Percentiles rank a stretch among this genome's conserved stretches.
Conservation (phyloP, 305 asterid species). For the Lippia alba region DNA sequence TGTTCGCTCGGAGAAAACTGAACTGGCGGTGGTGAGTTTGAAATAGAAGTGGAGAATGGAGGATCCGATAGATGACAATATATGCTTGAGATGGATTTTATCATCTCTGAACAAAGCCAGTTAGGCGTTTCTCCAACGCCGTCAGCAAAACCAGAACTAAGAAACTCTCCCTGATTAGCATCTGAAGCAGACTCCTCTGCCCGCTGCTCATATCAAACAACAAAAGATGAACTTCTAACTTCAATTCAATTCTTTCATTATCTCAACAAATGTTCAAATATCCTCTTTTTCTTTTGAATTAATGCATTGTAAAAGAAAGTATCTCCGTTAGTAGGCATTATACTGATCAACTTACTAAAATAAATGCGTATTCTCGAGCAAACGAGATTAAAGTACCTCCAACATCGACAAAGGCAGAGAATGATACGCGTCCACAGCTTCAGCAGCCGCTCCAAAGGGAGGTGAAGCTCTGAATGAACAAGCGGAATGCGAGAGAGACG, state of each 20-base stretch:
- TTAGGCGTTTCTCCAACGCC: constrained; percentile 57
- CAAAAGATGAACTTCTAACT: neutral
- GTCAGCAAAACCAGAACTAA: constrained; percentile 41
- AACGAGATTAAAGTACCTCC: constrained; percentile 55
- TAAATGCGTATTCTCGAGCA: no score
- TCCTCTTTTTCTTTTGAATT: no score
- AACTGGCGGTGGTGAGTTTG: constrained; percentile 50
- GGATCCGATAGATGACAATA: constrained; percentile 76
- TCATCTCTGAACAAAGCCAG: constrained; percentile 85
- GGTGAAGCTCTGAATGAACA: constrained; percentile 61
- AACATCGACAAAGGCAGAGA: constrained; percentile 88
- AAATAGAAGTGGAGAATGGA: constrained; percentile 45
- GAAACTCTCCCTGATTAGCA: constrained; percentile 42
- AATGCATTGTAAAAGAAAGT: no score
- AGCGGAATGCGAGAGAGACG: constrained; percentile 84
- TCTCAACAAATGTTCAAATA: no score
- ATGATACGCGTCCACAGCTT: constrained; percentile 68
- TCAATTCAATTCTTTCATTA: no score
- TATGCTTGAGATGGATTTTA: constrained; percentile 81
- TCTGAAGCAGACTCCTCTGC: constrained; percentile 43
- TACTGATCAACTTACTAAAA: no score
- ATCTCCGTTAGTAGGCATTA: no score
- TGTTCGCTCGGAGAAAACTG: constrained; percentile 49
- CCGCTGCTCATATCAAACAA: constrained; percentile 48
- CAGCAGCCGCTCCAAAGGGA: constrained; percentile 44